phyloP scores from a whole-genome alignment of 305 asterid species.

The Coffea humblotiana region DNA sequence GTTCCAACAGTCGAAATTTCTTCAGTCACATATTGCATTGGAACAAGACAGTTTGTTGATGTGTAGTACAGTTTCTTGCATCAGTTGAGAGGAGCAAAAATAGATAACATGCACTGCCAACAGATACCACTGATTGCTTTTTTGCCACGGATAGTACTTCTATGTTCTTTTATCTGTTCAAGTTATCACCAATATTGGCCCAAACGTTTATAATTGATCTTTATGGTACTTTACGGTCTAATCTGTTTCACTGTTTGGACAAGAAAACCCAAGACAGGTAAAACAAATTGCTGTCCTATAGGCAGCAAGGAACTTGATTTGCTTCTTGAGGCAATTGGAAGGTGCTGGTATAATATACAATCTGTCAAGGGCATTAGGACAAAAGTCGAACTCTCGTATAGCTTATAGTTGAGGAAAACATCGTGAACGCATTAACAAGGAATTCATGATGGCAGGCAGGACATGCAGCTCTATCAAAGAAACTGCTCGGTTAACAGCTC shows the following conservation, averaged over 20 bases:
- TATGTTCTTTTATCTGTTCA: neutral
- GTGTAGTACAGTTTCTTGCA: neutral
- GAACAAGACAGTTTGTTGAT: neutral
- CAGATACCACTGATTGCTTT: neutral
- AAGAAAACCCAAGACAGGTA: neutral
- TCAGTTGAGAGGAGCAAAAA: neutral
- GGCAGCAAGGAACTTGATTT: neutral
- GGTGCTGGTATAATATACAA: neutral
- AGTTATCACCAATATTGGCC: neutral
- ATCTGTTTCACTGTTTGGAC: neutral
- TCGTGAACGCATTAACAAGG: constrained; percentile 12
- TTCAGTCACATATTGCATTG: neutral
- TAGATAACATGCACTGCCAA: neutral
- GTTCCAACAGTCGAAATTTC: neutral
- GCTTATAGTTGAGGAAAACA: constrained; percentile 1
- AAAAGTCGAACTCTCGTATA: neutral
- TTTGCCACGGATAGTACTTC: neutral
- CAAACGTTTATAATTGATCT: neutral
- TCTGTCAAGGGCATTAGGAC: neutral
- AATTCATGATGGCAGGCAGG: neutral
- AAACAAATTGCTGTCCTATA: neutral
- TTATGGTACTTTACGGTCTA: neutral
- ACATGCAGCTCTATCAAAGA: neutral
- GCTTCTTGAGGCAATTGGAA: neutral
- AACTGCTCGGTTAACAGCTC: no score